Conservation (phyloP, 1,284 basidiomycete genomes). For the Ganoderma leucocontextum region DNA sequence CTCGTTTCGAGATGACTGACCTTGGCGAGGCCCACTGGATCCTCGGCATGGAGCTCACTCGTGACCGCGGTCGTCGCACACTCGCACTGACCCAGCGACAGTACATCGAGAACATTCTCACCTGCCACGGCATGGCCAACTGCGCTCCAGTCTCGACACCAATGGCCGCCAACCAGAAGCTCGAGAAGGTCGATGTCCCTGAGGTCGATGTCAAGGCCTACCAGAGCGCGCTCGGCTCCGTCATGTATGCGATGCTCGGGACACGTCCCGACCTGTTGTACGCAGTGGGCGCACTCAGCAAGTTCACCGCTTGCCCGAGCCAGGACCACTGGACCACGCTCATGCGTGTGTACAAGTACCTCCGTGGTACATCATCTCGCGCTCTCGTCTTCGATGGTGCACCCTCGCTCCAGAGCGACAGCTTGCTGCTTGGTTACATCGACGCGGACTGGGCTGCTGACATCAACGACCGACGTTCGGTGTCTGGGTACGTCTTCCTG, state of each 20-base stretch:
- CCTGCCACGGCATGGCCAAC: slow-evolving; percentile 41
- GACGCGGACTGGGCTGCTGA: too few species aligned
- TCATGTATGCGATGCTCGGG: slow-evolving; percentile 47
- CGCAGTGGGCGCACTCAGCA: neutral
- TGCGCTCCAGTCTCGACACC: slow-evolving; percentile 44
- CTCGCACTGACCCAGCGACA: slow-evolving; percentile 45
- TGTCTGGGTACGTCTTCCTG: slow-evolving; percentile 1
- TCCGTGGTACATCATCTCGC: slow-evolving; percentile 49
- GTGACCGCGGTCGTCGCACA: slow-evolving; percentile 36
- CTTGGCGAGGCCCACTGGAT: slow-evolving; percentile 41
- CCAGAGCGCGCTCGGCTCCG: slow-evolving; percentile 43
- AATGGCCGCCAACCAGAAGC: slow-evolving; percentile 36
- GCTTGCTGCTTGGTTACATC: too few species aligned
- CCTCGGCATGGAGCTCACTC: slow-evolving; percentile 47
- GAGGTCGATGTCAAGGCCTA: slow-evolving; percentile 36
- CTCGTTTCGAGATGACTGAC: slow-evolving; percentile 34
- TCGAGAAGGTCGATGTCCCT: slow-evolving; percentile 16
- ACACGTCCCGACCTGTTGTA: slow-evolving; percentile 6
- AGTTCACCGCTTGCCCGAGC: neutral
- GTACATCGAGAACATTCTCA: slow-evolving; percentile 47
- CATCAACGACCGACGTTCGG: neutral
- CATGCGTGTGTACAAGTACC: slow-evolving; percentile 30
- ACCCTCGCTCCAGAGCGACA: too few species aligned
- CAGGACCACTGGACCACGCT: slow-evolving; percentile 47
- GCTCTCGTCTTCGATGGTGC: slow-evolving; percentile 36